These are phyloP conservation scores for Quillaja saponaria DNA, from an alignment of 306 rosid species.

Conservation along the genomic window DNA sequence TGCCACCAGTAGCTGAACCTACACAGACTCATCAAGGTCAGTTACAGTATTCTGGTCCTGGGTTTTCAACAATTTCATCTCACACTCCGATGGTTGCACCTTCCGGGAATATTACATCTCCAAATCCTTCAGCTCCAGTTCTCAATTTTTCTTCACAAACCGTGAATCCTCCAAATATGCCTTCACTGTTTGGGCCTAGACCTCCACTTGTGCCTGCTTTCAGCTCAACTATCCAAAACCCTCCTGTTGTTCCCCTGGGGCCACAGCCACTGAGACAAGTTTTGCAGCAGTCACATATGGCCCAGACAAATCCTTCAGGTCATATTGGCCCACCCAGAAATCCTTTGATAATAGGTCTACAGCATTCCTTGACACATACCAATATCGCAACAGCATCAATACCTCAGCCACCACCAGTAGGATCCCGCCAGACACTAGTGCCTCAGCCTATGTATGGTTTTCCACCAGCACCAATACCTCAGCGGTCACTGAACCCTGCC, in stretches of 20 bases:
- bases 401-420: constrained; percentile 48
- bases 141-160: constrained; percentile 45
- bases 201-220: constrained; percentile 49
- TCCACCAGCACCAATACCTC: constrained; percentile 41
- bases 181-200: constrained; percentile 52
- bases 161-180: constrained; percentile 44
- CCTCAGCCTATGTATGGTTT: constrained; percentile 50
- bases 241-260: constrained; percentile 42
- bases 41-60: constrained; percentile 53
- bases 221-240: constrained; percentile 46
- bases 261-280: constrained; percentile 44
- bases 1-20: constrained; percentile 43
- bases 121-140: constrained; percentile 43
- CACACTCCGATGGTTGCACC: constrained; percentile 37
- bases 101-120: constrained; percentile 39
- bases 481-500: constrained; percentile 38
- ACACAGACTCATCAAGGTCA: constrained; percentile 48
- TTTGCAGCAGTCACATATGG: constrained; percentile 48
- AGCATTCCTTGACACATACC: constrained; percentile 43
- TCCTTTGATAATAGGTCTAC: constrained; percentile 43
- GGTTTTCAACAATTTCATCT: constrained; percentile 55
- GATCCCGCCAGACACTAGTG: constrained; percentile 38
- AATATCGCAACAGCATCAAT: constrained; percentile 49
- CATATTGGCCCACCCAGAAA: constrained; percentile 53
- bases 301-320: constrained; percentile 43